A percentile compares a stretch with the other conserved stretches of the same genome.
phyloP scores from a whole-genome alignment of 2,329 filamentous ascomycete species.

The Scytalidium lignicola region DNA sequence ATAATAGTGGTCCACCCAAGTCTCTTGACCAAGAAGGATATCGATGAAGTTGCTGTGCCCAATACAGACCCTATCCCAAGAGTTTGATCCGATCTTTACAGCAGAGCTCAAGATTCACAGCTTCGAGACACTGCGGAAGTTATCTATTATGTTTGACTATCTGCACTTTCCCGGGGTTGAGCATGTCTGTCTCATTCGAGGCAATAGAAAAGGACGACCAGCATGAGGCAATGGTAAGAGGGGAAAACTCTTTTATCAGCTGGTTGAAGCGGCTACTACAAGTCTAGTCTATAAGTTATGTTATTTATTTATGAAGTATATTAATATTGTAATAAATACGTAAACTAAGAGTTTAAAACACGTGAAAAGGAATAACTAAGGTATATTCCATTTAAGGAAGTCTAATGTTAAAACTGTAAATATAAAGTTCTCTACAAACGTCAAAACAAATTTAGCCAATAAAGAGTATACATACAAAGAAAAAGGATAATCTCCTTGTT shows the following conservation, averaged over 20 bases:
- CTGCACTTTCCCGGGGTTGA: conserved; percentile 44
- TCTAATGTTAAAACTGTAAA: too few species aligned
- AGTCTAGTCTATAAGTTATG: too few species aligned
- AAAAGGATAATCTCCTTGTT: too few species aligned
- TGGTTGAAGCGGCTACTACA: conserved; percentile 38
- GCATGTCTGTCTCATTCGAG: conserved; percentile 41
- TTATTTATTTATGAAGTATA: too few species aligned
- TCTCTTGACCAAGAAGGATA: conserved; percentile 37
- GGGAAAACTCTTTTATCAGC: conserved; percentile 40
- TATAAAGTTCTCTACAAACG: too few species aligned
- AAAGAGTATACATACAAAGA: too few species aligned
- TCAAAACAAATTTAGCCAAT: too few species aligned
- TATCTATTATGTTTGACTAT: conserved; percentile 42
- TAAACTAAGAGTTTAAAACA: too few species aligned
- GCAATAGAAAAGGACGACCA: conserved; percentile 35
- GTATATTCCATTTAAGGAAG: too few species aligned
- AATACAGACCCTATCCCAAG: conserved; percentile 48
- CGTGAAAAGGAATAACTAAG: too few species aligned
- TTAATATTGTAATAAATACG: too few species aligned
- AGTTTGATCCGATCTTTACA: conserved; percentile 38
- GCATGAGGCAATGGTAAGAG: conserved; percentile 39
- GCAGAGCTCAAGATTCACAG: conserved; percentile 40
- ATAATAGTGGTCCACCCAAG: conserved; percentile 21
- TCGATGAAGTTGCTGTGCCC: conserved; percentile 40
- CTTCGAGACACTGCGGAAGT: conserved; percentile 32